These are phyloP conservation scores for Sambucus nigra DNA, from an alignment of 129 eudicot species.

Conservation along the genomic window DNA sequence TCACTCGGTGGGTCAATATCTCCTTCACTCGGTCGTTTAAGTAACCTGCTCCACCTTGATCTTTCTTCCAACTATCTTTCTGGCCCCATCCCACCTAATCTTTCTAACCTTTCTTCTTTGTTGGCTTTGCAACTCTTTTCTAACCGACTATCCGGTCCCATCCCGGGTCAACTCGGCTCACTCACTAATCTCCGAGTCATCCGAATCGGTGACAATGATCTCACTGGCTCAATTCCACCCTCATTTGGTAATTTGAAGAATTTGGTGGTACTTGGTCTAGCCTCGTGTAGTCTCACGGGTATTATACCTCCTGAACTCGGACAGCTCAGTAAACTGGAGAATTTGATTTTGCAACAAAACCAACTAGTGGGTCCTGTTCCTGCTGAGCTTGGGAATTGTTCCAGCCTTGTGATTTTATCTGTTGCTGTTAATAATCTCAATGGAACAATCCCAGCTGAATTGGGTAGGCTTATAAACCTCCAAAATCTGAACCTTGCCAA, in stretches of 20 bases:
- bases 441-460: constrained; percentile 66
- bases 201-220: constrained; percentile 73
- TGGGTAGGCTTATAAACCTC: constrained; percentile 44
- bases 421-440: constrained; percentile 54
- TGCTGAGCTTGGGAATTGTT: constrained; percentile 53
- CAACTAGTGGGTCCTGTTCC: constrained; percentile 57
- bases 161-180: constrained; percentile 63
- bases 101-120: constrained; percentile 60
- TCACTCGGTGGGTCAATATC: constrained; percentile 65
- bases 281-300: constrained; percentile 78
- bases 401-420: constrained; percentile 43
- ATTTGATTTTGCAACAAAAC: constrained; percentile 53
- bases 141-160: constrained; percentile 74
- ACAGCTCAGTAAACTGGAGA: constrained; percentile 30
- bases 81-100: constrained; percentile 95
- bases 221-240: constrained; percentile 61
- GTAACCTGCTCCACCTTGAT: constrained; percentile 69
- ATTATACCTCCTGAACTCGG: constrained; percentile 64
- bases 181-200: constrained; percentile 44
- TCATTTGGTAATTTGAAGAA: constrained; percentile 44
- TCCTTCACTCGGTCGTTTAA: constrained; percentile 50
- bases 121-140: constrained; percentile 56
- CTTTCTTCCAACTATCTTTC: constrained; percentile 62
- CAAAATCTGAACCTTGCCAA: constrained; percentile 60
- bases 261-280: constrained; percentile 58